These are phyloP conservation scores for Podochytrium sp. DNA, from an alignment of 192 early-diverging fungal genomes.

Conservation along the genomic window DNA sequence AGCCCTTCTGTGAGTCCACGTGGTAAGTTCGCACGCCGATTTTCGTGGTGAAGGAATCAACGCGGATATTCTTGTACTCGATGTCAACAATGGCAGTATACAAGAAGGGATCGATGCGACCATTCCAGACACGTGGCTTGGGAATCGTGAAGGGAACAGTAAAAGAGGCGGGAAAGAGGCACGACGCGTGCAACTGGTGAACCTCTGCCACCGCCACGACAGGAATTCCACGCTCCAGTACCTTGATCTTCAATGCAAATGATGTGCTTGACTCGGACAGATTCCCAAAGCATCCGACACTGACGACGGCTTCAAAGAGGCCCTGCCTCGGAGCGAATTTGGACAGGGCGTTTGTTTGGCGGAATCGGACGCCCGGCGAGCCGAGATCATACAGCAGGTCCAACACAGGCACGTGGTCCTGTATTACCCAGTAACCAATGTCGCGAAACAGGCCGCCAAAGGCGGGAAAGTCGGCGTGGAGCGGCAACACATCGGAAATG, in stretches of 20 bases:
- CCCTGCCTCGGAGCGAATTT: neutral
- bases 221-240: neutral
- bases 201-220: neutral
- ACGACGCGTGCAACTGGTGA: neutral
- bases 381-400: constrained; percentile 11
- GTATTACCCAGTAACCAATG: constrained; percentile 3
- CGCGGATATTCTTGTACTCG: neutral
- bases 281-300: constrained; percentile 6
- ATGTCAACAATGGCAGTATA: constrained; percentile 9
- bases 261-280: neutral
- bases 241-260: neutral
- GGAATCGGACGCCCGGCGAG: constrained; percentile 12
- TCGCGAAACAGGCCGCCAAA: constrained; percentile 27
- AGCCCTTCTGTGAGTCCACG: constrained; percentile 2
- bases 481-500: constrained; percentile 10
- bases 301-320: neutral
- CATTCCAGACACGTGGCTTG: constrained; percentile 16
- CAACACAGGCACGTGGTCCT: neutral
- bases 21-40: constrained; percentile 19
- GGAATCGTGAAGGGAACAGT: constrained; percentile 17
- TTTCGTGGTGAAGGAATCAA: constrained; percentile 2
- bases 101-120: constrained; percentile 19
- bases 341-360: constrained; percentile 22
- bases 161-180: neutral
- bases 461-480: neutral